These are phyloP conservation scores for Zymoseptoria ardabiliae DNA, from an alignment of 2,329 filamentous ascomycete species.

Conservation along the genomic window DNA sequence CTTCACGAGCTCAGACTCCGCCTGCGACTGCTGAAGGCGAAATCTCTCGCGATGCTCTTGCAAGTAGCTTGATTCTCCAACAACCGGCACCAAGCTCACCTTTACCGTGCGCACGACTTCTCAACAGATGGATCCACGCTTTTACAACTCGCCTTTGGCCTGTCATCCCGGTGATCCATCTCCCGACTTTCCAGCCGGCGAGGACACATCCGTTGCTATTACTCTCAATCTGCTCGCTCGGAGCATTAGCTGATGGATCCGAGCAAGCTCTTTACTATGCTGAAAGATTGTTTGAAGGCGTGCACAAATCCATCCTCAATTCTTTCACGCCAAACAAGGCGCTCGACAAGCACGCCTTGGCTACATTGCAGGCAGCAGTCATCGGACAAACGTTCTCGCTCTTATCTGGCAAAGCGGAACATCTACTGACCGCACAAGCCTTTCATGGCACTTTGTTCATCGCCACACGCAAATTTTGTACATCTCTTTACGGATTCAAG, in stretches of 20 bases:
- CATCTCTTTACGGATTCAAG: background rate
- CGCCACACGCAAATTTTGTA: background rate
- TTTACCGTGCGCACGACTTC: constrained; percentile 2
- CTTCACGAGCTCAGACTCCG: background rate
- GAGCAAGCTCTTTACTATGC: constrained; percentile 1
- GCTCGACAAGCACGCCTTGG: background rate
- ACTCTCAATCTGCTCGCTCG: constrained; percentile 6
- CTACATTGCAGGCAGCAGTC: constrained; percentile 2
- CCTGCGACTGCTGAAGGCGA: background rate
- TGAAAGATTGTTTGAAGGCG: constrained; percentile 5
- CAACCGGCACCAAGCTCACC: constrained; percentile 2
- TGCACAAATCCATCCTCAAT: constrained; percentile 5
- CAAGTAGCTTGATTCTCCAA: constrained; percentile 1
- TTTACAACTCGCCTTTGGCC: constrained; percentile 8
- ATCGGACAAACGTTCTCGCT: constrained; percentile 6
- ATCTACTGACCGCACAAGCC: constrained; percentile 1
- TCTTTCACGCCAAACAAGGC: background rate
- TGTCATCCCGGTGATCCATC: constrained; percentile 2
- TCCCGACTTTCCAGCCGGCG: constrained; percentile 5
- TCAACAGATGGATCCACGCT: constrained; percentile 6
- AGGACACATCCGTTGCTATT: constrained; percentile 6
- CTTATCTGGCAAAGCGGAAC: constrained; percentile 1
- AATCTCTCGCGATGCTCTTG: constrained; percentile 4
- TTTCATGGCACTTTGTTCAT: constrained; percentile 3
- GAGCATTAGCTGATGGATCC: constrained; percentile 4